phyloP scores from a whole-genome alignment of 176 grass and related monocot genomes.

The Hordeum marinum region DNA sequence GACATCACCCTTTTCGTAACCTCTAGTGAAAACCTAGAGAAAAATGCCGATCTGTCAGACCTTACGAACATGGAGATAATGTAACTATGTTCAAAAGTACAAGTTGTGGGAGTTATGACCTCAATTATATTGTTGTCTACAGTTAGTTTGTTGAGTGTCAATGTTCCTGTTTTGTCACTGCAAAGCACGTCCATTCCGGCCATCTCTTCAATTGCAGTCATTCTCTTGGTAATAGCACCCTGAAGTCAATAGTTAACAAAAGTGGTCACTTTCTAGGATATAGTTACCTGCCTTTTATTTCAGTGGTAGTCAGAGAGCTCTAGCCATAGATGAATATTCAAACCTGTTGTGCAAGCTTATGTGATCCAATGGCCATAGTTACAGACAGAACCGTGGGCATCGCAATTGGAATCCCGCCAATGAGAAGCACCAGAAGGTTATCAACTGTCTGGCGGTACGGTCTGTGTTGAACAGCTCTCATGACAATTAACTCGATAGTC shows the following conservation, averaged over 20 bases:
- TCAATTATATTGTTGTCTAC: constrained; percentile 70
- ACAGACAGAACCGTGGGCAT: constrained; percentile 76
- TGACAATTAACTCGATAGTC: constrained; percentile 51
- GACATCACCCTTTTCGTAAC: constrained; percentile 42
- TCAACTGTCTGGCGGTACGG: constrained; percentile 52
- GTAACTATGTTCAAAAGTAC: constrained; percentile 5
- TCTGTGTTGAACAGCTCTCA: constrained; percentile 41
- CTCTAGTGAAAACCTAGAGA: constrained; percentile 46
- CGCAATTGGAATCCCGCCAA: constrained; percentile 70
- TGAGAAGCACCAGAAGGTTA: constrained; percentile 69
- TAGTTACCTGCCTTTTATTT: background rate
- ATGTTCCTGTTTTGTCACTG: constrained; percentile 75
- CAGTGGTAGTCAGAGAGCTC: background rate
- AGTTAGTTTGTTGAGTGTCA: constrained; percentile 68
- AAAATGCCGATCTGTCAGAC: background rate
- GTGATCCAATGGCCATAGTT: constrained; percentile 85
- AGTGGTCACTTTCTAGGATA: constrained; percentile 17
- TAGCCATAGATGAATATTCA: background rate
- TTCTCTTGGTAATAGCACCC: constrained; percentile 81
- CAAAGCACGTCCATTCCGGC: constrained; percentile 80
- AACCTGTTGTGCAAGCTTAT: constrained; percentile 57
- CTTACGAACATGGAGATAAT: constrained; percentile 1
- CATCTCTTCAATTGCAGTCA: constrained; percentile 85
- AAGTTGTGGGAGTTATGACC: constrained; percentile 36
- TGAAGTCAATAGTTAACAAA: background rate